Evolutionary conservation across 78 protist species (phyloP), one percentile per base, ranked within the genome.

Genomic region (Bodo saltans): DNA sequence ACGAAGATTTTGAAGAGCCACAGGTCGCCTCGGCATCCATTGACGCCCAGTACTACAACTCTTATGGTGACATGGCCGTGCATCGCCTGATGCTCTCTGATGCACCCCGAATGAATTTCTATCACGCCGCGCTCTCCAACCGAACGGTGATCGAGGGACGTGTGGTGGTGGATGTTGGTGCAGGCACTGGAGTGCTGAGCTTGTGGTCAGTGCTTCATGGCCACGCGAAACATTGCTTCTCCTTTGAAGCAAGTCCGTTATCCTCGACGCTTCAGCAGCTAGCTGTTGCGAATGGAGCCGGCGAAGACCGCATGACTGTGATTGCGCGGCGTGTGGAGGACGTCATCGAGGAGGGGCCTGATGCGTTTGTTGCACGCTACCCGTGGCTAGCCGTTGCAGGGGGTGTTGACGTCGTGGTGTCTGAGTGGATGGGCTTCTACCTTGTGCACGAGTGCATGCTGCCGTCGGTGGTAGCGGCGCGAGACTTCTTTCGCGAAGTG

Each of bases 351-450:
- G 39, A 0, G 32, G 74, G 1, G 21, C 78, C n/a, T n/a, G n/a
- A n/a, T n/a, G n/a, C n/a, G n/a, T n/a, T n/a, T n/a, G n/a, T 85
- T 38, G 79, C n/a, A 17, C 60, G 60, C n/a, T 8, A 47, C 60
- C 8, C 8, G 60, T 47, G 17, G n/a, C 60, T 47, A 17, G 60
- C 3, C 34, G 78, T 21, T 11, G 78, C 73, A 0, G 81, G 60
- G 33, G 40, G 21, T 41, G 93, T 88, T 2, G 93, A 90, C 38
- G 74, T 88, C 23, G 85, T 90, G 60, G 42, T 90, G 27, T 84
- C 82, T 32, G 93, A 90, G 69, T 90, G 93, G 93, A 90, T 90
- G 93, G 93, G 93, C 34, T 89, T 87, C 69, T 83, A 34, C 72
- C 84, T 89, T 69, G 60, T 90, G 32, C 89, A 81, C 71, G 92